Conservation (phyloP, 2,329 filamentous ascomycete genomes). For the Seiridium cupressi region DNA sequence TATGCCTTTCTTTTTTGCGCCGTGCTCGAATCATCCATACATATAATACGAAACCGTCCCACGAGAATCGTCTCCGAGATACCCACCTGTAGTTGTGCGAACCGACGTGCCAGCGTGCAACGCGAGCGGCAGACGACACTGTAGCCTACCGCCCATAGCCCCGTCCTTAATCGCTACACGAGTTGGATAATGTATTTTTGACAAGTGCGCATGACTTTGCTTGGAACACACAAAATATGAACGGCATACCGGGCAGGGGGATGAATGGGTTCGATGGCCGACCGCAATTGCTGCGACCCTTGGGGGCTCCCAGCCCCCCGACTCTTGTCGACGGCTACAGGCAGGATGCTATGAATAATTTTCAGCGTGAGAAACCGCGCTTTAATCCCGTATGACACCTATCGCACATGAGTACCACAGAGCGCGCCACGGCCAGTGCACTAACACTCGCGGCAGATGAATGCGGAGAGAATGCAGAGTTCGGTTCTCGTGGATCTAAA, state of each 20-base stretch:
- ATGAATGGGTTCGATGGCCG: constrained; percentile 36
- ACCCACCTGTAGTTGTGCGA: background rate
- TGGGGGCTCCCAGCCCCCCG: constrained; percentile 41
- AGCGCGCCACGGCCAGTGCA: background rate
- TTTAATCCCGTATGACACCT: constrained; percentile 54
- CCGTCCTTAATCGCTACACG: background rate
- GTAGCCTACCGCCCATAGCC: too few species aligned
- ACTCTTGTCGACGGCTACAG: constrained; percentile 59
- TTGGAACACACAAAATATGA: constrained; percentile 9
- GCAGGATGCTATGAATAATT: constrained; percentile 51
- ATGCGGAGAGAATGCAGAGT: constrained; percentile 50
- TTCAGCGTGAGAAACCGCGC: constrained; percentile 51
- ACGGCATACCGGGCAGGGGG: constrained; percentile 7
- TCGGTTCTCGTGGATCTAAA: constrained; percentile 60
- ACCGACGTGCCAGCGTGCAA: background rate
- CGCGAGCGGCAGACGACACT: background rate
- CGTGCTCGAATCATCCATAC: background rate
- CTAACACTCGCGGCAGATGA: constrained; percentile 38
- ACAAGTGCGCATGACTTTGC: constrained; percentile 4
- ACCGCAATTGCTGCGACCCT: constrained; percentile 15
- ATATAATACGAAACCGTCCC: constrained; percentile 1
- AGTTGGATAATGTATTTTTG: constrained; percentile 10
- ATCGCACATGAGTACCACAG: background rate
- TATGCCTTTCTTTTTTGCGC: background rate
- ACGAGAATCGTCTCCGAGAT: background rate